A percentile compares a stretch with the other conserved stretches of the same genome.
These are phyloP conservation scores for Ramaria rubella DNA, from an alignment of 768 basidiomycete species.

Conservation along the genomic window DNA sequence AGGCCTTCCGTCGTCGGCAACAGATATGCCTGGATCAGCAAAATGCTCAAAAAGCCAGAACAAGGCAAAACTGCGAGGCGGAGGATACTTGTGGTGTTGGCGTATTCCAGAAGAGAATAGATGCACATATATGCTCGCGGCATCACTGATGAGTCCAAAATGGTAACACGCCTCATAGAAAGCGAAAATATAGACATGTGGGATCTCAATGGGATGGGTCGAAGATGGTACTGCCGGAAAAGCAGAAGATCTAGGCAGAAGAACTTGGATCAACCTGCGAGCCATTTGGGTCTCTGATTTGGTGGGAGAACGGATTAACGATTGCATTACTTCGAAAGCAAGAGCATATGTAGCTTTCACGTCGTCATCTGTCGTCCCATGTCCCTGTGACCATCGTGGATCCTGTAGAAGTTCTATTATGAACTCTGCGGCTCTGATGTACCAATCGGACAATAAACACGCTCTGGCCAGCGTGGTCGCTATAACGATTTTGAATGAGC, in stretches of 20 bases:
- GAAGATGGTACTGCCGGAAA: not conserved
- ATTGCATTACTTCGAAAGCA: slow-evolving; percentile 2
- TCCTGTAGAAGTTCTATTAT: slow-evolving; percentile 1
- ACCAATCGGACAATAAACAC: not conserved
- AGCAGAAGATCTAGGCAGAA: slow-evolving; percentile 26
- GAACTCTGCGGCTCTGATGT: not conserved
- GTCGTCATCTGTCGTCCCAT: not conserved
- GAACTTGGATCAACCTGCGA: slow-evolving; percentile 34
- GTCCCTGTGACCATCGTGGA: slow-evolving; percentile 3
- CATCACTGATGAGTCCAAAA: slow-evolving; percentile 27
- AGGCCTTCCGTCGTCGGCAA: not conserved
- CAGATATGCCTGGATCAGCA: slow-evolving; percentile 3
- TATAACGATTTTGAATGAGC: slow-evolving; percentile 1
- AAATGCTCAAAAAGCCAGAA: slow-evolving; percentile 51
- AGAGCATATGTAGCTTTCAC: not conserved
- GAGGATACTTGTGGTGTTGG: slow-evolving; percentile 36
- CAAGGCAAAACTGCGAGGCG: slow-evolving; percentile 41
- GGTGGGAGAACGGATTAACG: not conserved
- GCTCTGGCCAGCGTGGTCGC: not conserved
- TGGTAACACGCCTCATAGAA: slow-evolving; percentile 39
- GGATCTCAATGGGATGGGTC: slow-evolving; percentile 27
- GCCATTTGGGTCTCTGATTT: slow-evolving; percentile 33
- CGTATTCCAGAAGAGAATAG: slow-evolving; percentile 31
- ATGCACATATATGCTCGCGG: slow-evolving; percentile 41
- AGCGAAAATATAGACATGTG: slow-evolving; percentile 37